Conservation (phyloP, 306 rosid genomes). For the Hylodesmum podocarpum region DNA sequence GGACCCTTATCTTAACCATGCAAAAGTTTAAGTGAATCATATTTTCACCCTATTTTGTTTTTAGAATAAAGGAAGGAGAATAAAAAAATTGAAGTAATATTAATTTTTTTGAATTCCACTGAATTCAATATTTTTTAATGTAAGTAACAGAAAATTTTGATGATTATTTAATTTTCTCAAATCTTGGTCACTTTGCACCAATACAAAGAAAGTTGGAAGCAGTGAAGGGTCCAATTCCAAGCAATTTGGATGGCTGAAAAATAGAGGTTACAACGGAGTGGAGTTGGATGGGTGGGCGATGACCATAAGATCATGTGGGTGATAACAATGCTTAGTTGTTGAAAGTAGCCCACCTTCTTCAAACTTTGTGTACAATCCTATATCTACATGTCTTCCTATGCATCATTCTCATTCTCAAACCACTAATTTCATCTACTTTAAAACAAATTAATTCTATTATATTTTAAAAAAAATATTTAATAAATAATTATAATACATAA, state of each 20-base stretch:
- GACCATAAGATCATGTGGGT: constrained; percentile 26
- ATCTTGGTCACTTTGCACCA: no score
- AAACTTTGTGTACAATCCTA: background rate
- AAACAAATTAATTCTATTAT: no score
- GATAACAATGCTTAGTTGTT: constrained; percentile 34
- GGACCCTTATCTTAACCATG: background rate
- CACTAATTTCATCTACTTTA: no score
- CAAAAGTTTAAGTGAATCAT: background rate
- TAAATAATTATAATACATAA: no score
- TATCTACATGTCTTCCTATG: background rate
- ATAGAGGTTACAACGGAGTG: constrained; percentile 14
- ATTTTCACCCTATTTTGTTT: no score
- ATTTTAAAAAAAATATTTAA: no score
- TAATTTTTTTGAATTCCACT: no score
- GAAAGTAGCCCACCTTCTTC: constrained; percentile 33
- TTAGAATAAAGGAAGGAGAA: no score
- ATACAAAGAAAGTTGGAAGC: background rate
- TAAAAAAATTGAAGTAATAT: no score
- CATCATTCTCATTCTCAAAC: background rate
- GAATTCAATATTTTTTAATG: no score
- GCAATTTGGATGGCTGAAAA: constrained; percentile 35
- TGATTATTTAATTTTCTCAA: no score
- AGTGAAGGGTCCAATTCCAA: background rate
- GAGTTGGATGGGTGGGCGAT: constrained; percentile 12
- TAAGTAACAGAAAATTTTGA: no score